Evolutionary conservation across 495 filamentous ascomycete genomes (phyloP), one percentile per base, ranked within the genome.

Genomic region (Cercophora scortea): DNA sequence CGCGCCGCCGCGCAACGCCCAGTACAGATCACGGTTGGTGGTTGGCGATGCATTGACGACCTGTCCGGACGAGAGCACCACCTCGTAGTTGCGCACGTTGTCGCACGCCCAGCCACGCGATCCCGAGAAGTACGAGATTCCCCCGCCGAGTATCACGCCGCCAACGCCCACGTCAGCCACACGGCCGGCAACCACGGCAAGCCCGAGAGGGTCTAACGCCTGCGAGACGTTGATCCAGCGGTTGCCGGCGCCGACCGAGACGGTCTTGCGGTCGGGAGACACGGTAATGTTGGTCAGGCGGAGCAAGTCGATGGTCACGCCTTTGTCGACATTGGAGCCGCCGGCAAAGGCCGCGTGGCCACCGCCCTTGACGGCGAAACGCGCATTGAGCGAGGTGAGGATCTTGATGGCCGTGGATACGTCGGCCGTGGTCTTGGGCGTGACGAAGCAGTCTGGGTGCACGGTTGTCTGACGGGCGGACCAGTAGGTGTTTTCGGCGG

Each of bases 111-210:
- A 64, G 0, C 65, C 65, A 41, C 42, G n/a, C 12, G 3, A 17
- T 11, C 59, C 60, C 6, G 55, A 58, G 42, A 67, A 65, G 52
- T 61, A 65, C 42, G 68, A 77, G 47, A 80, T 67, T 0, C 81
- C 80, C 32, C 79, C 80, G 19, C 81, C 81, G 1, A 84, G 74
- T 13, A 71, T 63, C 13, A 83, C 64, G 8, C 84, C 84, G n/a
- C 75, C 73, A 1, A 83, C 77, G 33, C 84, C 84, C 44, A 86
- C 73, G 5, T 67, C 67, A 0, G 70, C 54, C 17, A 69, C 71
- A 11, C 84, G 74, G n/a, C 80, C 82, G 7, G 82, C 84, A 6
- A 67, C 62, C 1, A 82, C 63, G 3, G 75, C 71, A 4, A 78
- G 60, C 6, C 73, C 71, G 32, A 74, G 58, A 4, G 67, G 55